Conservation (phyloP, 1,139 yeast genomes). For the Pichiaceae sp. region DNA sequence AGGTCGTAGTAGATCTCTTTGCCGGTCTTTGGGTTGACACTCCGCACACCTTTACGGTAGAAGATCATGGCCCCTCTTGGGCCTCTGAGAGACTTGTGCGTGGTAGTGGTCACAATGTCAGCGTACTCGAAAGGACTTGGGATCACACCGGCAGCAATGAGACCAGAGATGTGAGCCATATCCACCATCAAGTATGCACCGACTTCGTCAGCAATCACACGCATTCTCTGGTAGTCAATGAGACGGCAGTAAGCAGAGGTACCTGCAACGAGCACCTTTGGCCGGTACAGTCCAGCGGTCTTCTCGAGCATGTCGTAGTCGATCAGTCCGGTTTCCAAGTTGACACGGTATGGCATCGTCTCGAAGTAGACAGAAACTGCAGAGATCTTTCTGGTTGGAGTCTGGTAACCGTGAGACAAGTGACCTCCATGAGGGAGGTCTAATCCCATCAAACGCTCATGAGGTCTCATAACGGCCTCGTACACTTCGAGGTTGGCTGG, state of each 20-base stretch:
- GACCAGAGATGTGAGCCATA: slow-evolving; percentile 98
- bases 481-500: slow-evolving; percentile 97
- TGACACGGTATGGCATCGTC: slow-evolving; percentile 96
- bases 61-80: slow-evolving; percentile 99
- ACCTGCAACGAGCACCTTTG: slow-evolving; percentile 94
- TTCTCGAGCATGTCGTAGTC: slow-evolving; percentile 92
- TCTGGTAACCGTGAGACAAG: slow-evolving; percentile 96
- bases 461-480: slow-evolving; percentile 90
- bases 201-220: slow-evolving; percentile 91
- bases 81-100: slow-evolving; percentile 97
- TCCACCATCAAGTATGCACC: slow-evolving; percentile 95
- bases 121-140: slow-evolving; percentile 96
- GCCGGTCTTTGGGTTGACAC: slow-evolving; percentile 84
- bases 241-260: slow-evolving; percentile 95
- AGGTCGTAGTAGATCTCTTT: slow-evolving; percentile 82
- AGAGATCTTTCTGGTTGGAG: slow-evolving; percentile 89
- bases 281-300: slow-evolving; percentile 85
- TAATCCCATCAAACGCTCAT: slow-evolving; percentile 93
- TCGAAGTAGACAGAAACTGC: slow-evolving; percentile 95
- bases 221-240: slow-evolving; percentile 92
- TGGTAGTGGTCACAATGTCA: slow-evolving; percentile 95
- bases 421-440: slow-evolving; percentile 98
- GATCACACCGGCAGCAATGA: slow-evolving; percentile 92
- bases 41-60: slow-evolving; percentile 94
- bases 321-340: slow-evolving; percentile 84